Evolutionary conservation across 805 yeast species (phyloP).

Genomic region (Wickerhamomyces strasburgensis): DNA sequence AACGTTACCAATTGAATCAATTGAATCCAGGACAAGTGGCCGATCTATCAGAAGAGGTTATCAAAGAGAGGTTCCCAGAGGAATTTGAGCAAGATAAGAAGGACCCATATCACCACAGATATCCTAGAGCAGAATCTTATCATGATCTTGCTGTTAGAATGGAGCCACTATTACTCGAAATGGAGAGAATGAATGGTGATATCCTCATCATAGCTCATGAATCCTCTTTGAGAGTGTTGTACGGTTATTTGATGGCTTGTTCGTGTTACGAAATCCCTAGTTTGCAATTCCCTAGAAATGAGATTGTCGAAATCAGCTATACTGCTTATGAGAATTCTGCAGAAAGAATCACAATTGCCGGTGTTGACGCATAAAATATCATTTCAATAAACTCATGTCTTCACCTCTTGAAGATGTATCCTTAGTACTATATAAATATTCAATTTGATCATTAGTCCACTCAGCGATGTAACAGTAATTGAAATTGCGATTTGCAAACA

Average conservation of each 20-base stretch:
- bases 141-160: constrained; percentile 93
- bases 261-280: constrained; percentile 82
- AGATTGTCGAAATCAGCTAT: constrained; percentile 81
- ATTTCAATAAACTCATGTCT: too few relatives aligned
- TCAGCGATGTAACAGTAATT: too few relatives aligned
- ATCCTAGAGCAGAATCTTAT: constrained; percentile 88
- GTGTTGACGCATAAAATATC: constrained; percentile 7
- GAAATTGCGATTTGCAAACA: too few relatives aligned
- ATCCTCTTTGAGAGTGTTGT: constrained; percentile 79
- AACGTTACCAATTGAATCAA: constrained; percentile 80
- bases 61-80: constrained; percentile 54
- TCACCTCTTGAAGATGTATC: too few relatives aligned
- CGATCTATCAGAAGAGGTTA: constrained; percentile 55
- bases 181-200: constrained; percentile 89
- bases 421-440: too few relatives aligned
- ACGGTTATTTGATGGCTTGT: constrained; percentile 93
- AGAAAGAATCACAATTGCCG: constrained; percentile 39
- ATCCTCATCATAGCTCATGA: constrained; percentile 91
- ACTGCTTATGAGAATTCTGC: constrained; percentile 80
- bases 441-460: too few relatives aligned
- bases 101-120: constrained; percentile 93
- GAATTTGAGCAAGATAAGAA: constrained; percentile 60
- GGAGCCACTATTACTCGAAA: constrained; percentile 88
- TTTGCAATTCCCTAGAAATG: constrained; percentile 71
- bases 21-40: constrained; percentile 87